Percentiles rank a stretch among this genome's conserved stretches.
Evolutionary conservation across 169 alveolate genomes (phyloP).

Genomic region (Plasmodium reichenowi): DNA sequence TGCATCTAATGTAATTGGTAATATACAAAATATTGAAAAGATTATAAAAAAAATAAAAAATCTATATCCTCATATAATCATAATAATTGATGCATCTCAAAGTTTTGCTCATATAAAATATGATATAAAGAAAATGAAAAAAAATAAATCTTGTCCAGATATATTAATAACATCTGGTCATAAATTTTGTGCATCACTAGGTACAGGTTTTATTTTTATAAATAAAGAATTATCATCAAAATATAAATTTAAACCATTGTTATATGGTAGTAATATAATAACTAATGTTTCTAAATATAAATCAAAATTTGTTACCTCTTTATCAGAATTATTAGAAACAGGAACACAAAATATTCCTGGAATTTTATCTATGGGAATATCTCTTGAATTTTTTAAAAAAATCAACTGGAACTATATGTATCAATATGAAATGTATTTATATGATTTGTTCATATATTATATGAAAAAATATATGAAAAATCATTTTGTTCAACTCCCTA

Average conservation of each 20-base stretch:
- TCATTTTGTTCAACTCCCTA: conserved; percentile 18
- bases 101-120: conserved; percentile 77
- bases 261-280: conserved; percentile 67
- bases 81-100: conserved; percentile 84
- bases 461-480: neutral
- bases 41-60: conserved; percentile 75
- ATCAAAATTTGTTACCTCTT: conserved; percentile 42
- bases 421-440: conserved; percentile 59
- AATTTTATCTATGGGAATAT: conserved; percentile 49
- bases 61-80: conserved; percentile 58
- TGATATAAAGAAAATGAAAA: conserved; percentile 73
- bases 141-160: conserved; percentile 73
- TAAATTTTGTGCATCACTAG: conserved; percentile 85
- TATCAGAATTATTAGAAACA: conserved; percentile 55
- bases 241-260: conserved; percentile 48
- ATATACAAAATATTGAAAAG: conserved; percentile 63
- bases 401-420: conserved; percentile 1
- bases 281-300: conserved; percentile 44
- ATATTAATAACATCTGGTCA: conserved; percentile 84
- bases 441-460: conserved; percentile 37
- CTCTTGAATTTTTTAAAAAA: conserved; percentile 26
- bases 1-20: conserved; percentile 83
- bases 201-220: conserved; percentile 83
- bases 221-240: conserved; percentile 23
- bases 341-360: conserved; percentile 68